Evolutionary conservation across 495 filamentous ascomycete species (phyloP).

Genomic region (Penicillium roqueforti): DNA sequence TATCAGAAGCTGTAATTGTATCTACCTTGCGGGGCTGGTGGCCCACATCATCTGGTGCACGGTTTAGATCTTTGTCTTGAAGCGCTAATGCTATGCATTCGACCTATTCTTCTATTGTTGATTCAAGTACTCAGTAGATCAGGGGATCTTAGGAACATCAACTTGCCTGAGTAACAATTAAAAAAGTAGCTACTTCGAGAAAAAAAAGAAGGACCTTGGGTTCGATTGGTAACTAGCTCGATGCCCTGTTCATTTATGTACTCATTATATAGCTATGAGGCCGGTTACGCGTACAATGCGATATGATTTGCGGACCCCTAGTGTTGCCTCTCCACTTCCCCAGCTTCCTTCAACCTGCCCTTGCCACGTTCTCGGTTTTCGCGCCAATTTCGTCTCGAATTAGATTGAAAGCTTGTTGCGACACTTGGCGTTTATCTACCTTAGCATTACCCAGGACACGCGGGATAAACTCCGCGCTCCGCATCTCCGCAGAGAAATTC

Average conservation of each 20-base stretch:
- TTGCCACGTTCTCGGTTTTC: constrained; percentile 4
- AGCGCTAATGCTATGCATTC: constrained; percentile 19
- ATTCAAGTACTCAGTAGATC: neutral
- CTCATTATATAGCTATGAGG: neutral
- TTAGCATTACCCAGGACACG: neutral
- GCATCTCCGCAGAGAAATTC: constrained; percentile 8
- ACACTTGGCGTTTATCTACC: neutral
- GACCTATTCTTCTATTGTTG: neutral
- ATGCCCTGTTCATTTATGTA: too few species aligned
- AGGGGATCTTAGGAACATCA: neutral
- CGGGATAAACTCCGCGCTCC: constrained; percentile 7
- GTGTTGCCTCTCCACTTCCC: constrained; percentile 16
- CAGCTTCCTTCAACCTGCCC: constrained; percentile 3
- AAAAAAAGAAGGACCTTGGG: neutral
- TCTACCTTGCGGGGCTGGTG: constrained; percentile 14
- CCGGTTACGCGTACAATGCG: neutral
- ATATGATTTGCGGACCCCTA: constrained; percentile 9
- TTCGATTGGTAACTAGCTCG: neutral
- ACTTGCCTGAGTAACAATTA: neutral
- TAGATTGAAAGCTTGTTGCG: neutral
- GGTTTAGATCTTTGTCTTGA: constrained; percentile 16
- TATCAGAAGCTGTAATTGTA: constrained; percentile 86
- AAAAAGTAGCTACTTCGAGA: neutral
- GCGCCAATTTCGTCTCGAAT: neutral
- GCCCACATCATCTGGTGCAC: constrained; percentile 8